These are phyloP conservation scores for Ceratobasidium sp. DNA, from an alignment of 1,284 basidiomycete species.

Conservation along the genomic window DNA sequence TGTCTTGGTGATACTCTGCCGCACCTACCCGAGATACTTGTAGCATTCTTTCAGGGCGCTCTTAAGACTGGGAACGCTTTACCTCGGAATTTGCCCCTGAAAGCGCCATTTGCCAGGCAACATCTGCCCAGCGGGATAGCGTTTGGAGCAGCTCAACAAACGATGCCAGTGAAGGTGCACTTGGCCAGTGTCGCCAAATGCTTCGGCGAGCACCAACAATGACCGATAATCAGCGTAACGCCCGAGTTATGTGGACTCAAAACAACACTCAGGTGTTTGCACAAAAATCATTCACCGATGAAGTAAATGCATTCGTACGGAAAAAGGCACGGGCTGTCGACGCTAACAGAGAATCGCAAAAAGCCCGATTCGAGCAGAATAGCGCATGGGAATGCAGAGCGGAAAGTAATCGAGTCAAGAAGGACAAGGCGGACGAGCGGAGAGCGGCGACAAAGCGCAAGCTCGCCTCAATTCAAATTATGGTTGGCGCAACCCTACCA, in stretches of 20 bases:
- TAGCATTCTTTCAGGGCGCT: slow-evolving; percentile 41
- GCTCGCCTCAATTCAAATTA: not conserved
- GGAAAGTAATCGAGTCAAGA: not conserved
- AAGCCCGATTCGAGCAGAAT: not conserved
- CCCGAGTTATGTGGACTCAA: slow-evolving; percentile 3
- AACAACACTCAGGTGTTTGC: slow-evolving; percentile 5
- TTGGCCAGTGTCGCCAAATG: slow-evolving; percentile 25
- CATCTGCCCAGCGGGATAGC: not conserved
- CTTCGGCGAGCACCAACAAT: not conserved
- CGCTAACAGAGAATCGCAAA: not conserved
- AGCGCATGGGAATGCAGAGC: not conserved
- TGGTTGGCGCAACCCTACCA: not conserved
- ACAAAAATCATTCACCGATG: not conserved
- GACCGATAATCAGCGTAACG: slow-evolving; percentile 21
- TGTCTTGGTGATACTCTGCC: not conserved
- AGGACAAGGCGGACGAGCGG: not conserved
- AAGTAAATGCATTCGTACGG: not conserved
- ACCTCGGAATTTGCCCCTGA: slow-evolving; percentile 28
- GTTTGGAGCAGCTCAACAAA: slow-evolving; percentile 29
- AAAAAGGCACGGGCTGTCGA: slow-evolving; percentile 1
- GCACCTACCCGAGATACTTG: not conserved
- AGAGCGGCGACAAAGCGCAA: not conserved
- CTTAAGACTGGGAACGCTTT: slow-evolving; percentile 33
- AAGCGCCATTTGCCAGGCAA: not conserved
- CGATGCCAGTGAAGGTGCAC: slow-evolving; percentile 23